Conservation (phyloP, 345 rosid genomes). For the Hypericum perforatum region DNA sequence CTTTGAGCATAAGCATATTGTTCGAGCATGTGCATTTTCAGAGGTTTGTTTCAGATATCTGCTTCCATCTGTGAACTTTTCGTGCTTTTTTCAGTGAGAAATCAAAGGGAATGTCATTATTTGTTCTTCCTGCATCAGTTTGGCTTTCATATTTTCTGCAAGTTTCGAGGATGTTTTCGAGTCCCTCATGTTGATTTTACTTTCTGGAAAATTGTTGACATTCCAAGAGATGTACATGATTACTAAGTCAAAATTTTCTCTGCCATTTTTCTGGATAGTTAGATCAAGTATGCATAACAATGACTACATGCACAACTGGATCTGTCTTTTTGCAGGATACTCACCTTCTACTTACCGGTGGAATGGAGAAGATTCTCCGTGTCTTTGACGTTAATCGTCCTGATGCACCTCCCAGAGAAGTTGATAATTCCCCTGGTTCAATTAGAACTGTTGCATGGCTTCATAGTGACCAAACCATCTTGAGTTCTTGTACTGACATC, state of each 20-base stretch:
- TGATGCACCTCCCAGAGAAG: conserved; percentile 85
- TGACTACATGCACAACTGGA: background rate
- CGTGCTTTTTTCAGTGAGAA: too few relatives aligned
- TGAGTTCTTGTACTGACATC: conserved; percentile 81
- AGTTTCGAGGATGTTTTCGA: too few relatives aligned
- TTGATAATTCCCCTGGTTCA: conserved; percentile 79
- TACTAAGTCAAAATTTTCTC: too few relatives aligned
- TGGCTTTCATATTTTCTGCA: too few relatives aligned
- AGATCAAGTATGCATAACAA: background rate
- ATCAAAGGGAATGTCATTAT: too few relatives aligned
- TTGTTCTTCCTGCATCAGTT: too few relatives aligned
- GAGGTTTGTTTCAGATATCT: conserved; percentile 32
- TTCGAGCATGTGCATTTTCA: conserved; percentile 84
- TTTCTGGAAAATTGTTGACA: background rate
- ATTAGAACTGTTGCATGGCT: conserved; percentile 89
- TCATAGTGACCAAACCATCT: conserved; percentile 88
- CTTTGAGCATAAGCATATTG: conserved; percentile 90
- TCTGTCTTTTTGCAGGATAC: conserved; percentile 48
- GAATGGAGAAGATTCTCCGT: conserved; percentile 80
- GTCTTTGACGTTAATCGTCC: conserved; percentile 77
- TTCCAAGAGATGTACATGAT: too few relatives aligned
- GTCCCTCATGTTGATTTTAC: background rate
- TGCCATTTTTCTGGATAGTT: too few relatives aligned
- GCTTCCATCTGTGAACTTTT: too few relatives aligned
- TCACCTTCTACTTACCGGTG: conserved; percentile 82